Base-by-base conservation (phyloP, 23 red algal species). In the Agarophyton chilense region DNA sequence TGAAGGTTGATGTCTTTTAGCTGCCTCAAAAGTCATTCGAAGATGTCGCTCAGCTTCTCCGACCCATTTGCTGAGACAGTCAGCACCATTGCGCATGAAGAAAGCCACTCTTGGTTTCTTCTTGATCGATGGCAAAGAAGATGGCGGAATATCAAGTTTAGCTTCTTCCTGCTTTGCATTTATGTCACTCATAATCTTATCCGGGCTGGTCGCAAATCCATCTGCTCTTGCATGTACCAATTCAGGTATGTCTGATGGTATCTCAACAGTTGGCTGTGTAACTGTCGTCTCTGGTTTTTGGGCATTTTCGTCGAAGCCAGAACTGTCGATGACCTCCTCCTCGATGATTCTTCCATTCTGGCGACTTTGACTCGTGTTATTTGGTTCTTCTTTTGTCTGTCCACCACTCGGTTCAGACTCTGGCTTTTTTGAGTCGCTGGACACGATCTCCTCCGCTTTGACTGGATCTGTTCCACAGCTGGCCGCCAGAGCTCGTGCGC, bases 21-120 rank as follows among this genome's bases (percentile, higher is more conserved):
- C 97, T 41, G 88, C 94, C 31, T 94, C 93, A 92, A 99, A 99
- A 24, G 91, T 92, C 63, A 89, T 66, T 50, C 97, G 89, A 0
- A 99, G 79, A 62, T 95, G 88, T 46, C 94, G 77, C 53, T 99
- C 97, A 4, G 97, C 94, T 71, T 99, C 97, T 17, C 97, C 97
- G 9, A 99, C 97, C 97, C 97, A 99, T 63, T 99, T 99, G 53
- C 83, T 90, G 65, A 99, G 90, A 47, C 94, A 99, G 43, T 99
- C 97, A 13, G 97, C 93, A 81, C 97, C 97, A 87, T 99, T 99
- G 19, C 94, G 86, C 90, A 99, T 96, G 67, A 96, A 99, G 79
- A 99, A 99, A 10, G 88, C 88, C 14, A 99, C 94, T 28, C 88
- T 62, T 34, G 94, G 60, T 64, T 91, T 91, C 45, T 53, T 91